Evolutionary conservation across 164 flowering plant genomes (phyloP).

Genomic region (Liquidambar formosana): DNA sequence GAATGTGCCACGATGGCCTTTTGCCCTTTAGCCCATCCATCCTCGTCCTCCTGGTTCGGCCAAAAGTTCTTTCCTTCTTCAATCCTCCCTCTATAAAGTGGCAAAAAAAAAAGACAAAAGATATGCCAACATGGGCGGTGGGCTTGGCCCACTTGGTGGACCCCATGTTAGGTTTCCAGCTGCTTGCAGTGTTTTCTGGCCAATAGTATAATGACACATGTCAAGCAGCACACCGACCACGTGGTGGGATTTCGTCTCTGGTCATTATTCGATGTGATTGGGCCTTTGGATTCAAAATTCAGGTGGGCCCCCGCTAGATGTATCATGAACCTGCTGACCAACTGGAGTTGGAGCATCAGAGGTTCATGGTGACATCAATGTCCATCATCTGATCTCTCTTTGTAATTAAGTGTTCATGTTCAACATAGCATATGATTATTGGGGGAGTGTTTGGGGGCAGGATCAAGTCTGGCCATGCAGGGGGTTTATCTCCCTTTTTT

Average conservation of each 20-base stretch:
- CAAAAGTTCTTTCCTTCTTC: neutral
- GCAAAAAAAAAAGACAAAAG: too few relatives aligned
- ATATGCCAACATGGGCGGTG: conserved; percentile 12
- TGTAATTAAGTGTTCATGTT: too few relatives aligned
- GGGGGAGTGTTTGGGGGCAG: too few relatives aligned
- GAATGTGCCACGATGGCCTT: too few relatives aligned
- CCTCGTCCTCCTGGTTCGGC: neutral
- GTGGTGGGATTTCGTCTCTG: conserved; percentile 2
- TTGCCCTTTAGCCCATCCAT: too few relatives aligned
- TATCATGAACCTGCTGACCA: neutral
- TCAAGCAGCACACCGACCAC: conserved; percentile 9
- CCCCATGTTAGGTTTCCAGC: neutral
- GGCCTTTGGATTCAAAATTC: neutral
- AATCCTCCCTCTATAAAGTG: neutral
- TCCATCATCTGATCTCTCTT: neutral
- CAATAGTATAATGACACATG: conserved; percentile 8
- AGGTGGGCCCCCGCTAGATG: neutral
- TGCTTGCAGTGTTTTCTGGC: neutral
- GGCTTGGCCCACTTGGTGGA: conserved; percentile 10
- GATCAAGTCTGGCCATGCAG: too few relatives aligned
- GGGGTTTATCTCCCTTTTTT: too few relatives aligned
- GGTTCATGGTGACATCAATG: neutral
- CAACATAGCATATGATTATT: too few relatives aligned
- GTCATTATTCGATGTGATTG: conserved; percentile 5
- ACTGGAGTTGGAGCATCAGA: neutral